A percentile compares a stretch with the other conserved stretches of the same genome.
Evolutionary conservation across 345 rosid genomes (phyloP).

Genomic region (Durio zibethinus): DNA sequence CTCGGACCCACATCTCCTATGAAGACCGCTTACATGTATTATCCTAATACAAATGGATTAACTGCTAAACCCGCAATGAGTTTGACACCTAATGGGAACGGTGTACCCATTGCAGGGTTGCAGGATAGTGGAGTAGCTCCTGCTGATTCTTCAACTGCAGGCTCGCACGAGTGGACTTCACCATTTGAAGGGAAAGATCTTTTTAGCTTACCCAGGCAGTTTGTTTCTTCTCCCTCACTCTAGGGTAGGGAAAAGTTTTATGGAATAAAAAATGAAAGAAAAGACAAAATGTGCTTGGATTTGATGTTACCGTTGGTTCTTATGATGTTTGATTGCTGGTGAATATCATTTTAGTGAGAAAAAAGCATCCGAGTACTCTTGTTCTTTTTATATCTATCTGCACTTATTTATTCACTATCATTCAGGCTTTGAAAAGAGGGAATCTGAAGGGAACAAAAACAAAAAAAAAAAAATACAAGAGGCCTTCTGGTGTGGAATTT

Average conservation of each 20-base stretch:
- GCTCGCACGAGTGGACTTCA: slow-evolving; percentile 75
- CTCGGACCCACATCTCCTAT: slow-evolving; percentile 33
- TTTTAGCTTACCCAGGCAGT: slow-evolving; percentile 85
- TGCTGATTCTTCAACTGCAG: slow-evolving; percentile 40
- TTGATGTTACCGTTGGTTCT: slow-evolving; percentile 42
- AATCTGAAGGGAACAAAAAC: not conserved
- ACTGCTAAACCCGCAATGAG: slow-evolving; percentile 45
- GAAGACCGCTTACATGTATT: slow-evolving; percentile 34
- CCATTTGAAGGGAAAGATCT: slow-evolving; percentile 89
- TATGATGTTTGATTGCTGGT: slow-evolving; percentile 23
- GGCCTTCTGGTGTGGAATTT: not conserved
- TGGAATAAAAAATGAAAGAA: slow-evolving; percentile 29
- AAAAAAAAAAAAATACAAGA: not conserved
- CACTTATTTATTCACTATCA: not conserved
- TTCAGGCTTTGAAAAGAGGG: not conserved
- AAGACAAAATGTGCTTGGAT: slow-evolving; percentile 41
- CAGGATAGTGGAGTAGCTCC: slow-evolving; percentile 34
- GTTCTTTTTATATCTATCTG: not conserved
- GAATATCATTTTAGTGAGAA: slow-evolving; percentile 11
- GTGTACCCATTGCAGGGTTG: slow-evolving; percentile 38
- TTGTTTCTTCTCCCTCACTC: slow-evolving; percentile 75
- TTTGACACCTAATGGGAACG: slow-evolving; percentile 34
- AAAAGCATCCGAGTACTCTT: not conserved
- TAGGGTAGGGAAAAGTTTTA: slow-evolving; percentile 39
- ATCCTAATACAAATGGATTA: slow-evolving; percentile 32